Percentiles rank a stretch among this genome's conserved stretches.
These are phyloP conservation scores for Chlamydomonas reinhardtii DNA, from an alignment of 163 green algal species.

Conservation along the genomic window DNA sequence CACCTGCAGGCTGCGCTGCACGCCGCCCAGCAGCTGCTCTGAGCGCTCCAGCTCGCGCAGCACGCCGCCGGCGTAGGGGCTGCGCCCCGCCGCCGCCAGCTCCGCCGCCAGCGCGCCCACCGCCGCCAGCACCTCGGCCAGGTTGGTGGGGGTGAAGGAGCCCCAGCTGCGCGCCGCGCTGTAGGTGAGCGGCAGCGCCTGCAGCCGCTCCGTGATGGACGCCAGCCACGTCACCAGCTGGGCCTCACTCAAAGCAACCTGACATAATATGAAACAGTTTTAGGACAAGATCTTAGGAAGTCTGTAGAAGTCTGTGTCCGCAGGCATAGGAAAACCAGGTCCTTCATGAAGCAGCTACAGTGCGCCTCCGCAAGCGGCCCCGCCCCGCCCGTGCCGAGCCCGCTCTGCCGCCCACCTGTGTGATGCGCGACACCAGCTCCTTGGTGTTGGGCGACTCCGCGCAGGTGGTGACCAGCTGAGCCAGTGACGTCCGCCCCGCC, in stretches of 20 bases:
- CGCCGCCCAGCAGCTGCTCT: conserved; percentile 50
- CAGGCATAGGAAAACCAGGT: too few relatives aligned
- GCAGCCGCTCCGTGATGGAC: conserved; percentile 42
- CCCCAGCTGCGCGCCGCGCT: conserved; percentile 26
- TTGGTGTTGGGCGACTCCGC: conserved; percentile 42
- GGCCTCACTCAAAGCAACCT: conserved; percentile 45
- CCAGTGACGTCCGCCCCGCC: conserved; percentile 33
- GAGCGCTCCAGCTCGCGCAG: conserved; percentile 46
- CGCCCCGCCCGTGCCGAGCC: too few relatives aligned
- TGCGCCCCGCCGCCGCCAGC: conserved; percentile 45
- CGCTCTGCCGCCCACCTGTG: too few relatives aligned
- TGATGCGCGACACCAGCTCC: conserved; percentile 25
- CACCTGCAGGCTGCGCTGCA: conserved; percentile 33
- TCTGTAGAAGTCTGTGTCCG: too few relatives aligned
- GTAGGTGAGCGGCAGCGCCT: conserved; percentile 33
- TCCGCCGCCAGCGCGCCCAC: conserved; percentile 31
- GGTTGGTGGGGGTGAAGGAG: conserved; percentile 55
- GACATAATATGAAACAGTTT: too few relatives aligned
- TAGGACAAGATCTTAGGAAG: too few relatives aligned
- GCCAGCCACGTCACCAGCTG: conserved; percentile 36
- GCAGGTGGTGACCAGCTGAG: conserved; percentile 51
- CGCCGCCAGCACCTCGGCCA: conserved; percentile 43
- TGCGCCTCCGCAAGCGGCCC: too few relatives aligned
- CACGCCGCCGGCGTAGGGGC: conserved; percentile 51
- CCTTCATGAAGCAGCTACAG: too few relatives aligned